Base-by-base conservation (phyloP, 176 grass and related monocot species). In the Lolium perenne region DNA sequence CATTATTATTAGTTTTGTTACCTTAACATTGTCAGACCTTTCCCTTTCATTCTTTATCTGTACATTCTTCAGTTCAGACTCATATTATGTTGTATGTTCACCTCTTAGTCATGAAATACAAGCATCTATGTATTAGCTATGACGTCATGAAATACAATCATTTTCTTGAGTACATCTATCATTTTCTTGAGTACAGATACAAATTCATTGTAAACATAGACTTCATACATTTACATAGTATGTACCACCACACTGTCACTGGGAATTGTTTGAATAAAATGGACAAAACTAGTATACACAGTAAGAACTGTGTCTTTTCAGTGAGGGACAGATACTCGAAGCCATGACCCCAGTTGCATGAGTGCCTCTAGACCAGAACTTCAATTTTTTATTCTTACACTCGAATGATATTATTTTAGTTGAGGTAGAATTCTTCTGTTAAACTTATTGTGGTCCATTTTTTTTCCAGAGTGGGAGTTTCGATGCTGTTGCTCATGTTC, bases 401-500 rank as follows among this genome's bases (percentile, higher is more conserved):
- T 43, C 18, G 8, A 53, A 53, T 81, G 25, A 54, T 41, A 54
- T 64, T 45, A 15, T 55, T 26, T 45, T 69, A 66, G 17, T 77
- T 23, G 21, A 48, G 48, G 79, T 82, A 4, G 21, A 77, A 29
- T 29, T 29, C 26, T 29, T 29, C 26, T 29, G 26, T 29, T 29
- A 29, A 29, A 87, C 15, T 63, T 79, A 88, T 84, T 77, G 18
- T 60, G 17, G 13, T 50, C 15, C 55, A 13, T 87, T 45, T 29
- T 83, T 43, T 80, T 7, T 71, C 38, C 81, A 98, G 96, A 91
- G 84, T 20, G 96, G 96, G 46, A 92, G 21, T 61, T 88, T 89
- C 89, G 96, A 98, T 92, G 91, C 91, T 61, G 83, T 92, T 62
- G 79, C 90, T 25, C 84, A 89, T 83, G 96, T 98, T 85, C 88